These are phyloP conservation scores for Fusarium kyushuense DNA, from an alignment of 2,329 filamentous ascomycete species.

Conservation along the genomic window DNA sequence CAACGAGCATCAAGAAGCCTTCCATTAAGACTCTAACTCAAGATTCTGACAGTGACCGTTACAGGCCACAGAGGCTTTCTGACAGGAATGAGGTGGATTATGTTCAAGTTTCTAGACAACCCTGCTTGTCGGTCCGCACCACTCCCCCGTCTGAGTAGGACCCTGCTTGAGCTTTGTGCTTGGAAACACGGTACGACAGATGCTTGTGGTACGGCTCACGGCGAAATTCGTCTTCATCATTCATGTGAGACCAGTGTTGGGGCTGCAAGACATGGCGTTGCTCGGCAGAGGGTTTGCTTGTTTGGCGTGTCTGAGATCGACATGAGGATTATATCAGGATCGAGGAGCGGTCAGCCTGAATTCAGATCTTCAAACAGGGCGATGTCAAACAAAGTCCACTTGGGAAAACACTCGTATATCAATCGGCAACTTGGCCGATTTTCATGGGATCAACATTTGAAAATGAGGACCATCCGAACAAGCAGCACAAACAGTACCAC, in stretches of 20 bases:
- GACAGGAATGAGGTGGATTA: slow-evolving; percentile 39
- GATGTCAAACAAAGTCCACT: slow-evolving; percentile 2
- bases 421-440: slow-evolving; percentile 3
- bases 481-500: not conserved
- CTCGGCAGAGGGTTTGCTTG: slow-evolving; percentile 23
- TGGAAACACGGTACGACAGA: slow-evolving; percentile 41
- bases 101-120: slow-evolving; percentile 35
- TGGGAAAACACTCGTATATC: slow-evolving; percentile 3
- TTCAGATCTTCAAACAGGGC: slow-evolving; percentile 25
- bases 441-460: slow-evolving; percentile 24
- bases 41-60: slow-evolving; percentile 34
- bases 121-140: slow-evolving; percentile 13
- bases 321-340: slow-evolving; percentile 18
- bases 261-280: slow-evolving; percentile 17
- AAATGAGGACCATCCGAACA: slow-evolving; percentile 18
- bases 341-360: slow-evolving; percentile 40
- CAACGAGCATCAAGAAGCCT: slow-evolving; percentile 27
- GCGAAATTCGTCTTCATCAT: slow-evolving; percentile 40
- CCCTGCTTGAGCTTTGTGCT: slow-evolving; percentile 25
- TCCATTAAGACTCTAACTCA: slow-evolving; percentile 7
- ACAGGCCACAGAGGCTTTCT: slow-evolving; percentile 32
- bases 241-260: slow-evolving; percentile 34
- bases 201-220: slow-evolving; percentile 35
- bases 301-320: slow-evolving; percentile 40
- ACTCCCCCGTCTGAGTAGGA: slow-evolving; percentile 27